A percentile compares a stretch with the other conserved stretches of the same genome.
Evolutionary conservation across 352 stramenopile species (phyloP).

Genomic region (Globisporangium polare): DNA sequence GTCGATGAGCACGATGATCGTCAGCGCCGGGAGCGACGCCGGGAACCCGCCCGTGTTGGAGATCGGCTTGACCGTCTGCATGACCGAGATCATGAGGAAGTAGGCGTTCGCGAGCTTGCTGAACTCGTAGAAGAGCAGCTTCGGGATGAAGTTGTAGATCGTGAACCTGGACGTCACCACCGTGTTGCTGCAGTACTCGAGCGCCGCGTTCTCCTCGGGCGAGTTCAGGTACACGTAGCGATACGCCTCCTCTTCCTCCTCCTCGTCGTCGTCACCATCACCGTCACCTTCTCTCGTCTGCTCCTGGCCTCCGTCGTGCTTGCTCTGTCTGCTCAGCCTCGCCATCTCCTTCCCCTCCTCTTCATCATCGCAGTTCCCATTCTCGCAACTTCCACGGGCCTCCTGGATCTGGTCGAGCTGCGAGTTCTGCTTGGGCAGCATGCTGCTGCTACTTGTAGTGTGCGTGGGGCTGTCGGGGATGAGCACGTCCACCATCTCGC

Average conservation of each 20-base stretch:
- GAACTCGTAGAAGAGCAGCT: constrained; percentile 89
- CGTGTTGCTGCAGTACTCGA: constrained; percentile 67
- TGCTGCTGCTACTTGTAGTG: neutral
- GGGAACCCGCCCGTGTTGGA: constrained; percentile 91
- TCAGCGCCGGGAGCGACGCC: constrained; percentile 86
- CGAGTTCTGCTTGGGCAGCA: constrained; percentile 1
- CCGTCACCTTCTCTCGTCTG: neutral
- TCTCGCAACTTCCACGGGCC: constrained; percentile 1
- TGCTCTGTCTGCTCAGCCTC: neutral
- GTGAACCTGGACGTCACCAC: constrained; percentile 92
- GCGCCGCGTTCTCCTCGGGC: constrained; percentile 43
- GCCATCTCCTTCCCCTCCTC: neutral
- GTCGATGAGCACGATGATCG: constrained; percentile 91
- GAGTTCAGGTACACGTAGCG: constrained; percentile 76
- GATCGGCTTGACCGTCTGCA: constrained; percentile 90
- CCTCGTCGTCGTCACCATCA: constrained; percentile 4
- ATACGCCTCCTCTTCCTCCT: constrained; percentile 42
- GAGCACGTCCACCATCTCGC: constrained; percentile 10
- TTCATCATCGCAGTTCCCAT: neutral
- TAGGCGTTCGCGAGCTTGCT: constrained; percentile 93
- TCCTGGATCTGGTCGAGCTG: constrained; percentile 22
- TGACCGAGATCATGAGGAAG: constrained; percentile 91
- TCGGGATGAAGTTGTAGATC: constrained; percentile 89
- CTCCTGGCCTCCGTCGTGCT: neutral
- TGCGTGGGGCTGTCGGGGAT: constrained; percentile 20